These are phyloP conservation scores for Ogataea salicorniae DNA, from an alignment of 805 yeast genomes.

Conservation along the genomic window DNA sequence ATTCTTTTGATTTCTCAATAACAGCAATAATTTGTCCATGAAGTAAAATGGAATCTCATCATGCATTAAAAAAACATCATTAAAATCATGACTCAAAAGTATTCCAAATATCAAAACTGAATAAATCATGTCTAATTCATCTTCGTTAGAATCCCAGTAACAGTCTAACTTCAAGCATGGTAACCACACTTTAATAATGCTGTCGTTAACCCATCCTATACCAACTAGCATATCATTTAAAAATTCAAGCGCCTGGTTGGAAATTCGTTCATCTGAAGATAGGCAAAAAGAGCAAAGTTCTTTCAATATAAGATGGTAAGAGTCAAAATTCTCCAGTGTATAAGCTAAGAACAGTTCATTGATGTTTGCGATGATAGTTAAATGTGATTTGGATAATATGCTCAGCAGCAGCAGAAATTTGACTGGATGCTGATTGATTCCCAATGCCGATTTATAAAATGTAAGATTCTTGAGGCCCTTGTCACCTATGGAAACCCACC, in stretches of 20 bases:
- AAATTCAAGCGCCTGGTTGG: slow-evolving; percentile 5
- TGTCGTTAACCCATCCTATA: slow-evolving; percentile 8
- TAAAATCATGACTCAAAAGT: slow-evolving; percentile 2
- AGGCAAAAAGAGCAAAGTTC: slow-evolving; percentile 11
- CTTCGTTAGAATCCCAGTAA: slow-evolving; percentile 2
- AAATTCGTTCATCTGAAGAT: slow-evolving; percentile 1
- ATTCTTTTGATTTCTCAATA: slow-evolving; percentile 2
- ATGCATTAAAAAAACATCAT: background rate
- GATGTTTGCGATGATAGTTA: background rate
- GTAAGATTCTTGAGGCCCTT: slow-evolving; percentile 3
- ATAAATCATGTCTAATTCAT: slow-evolving; percentile 9
- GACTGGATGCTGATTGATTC: slow-evolving; percentile 4
- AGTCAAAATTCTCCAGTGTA: slow-evolving; percentile 9
- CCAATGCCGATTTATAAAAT: slow-evolving; percentile 5
- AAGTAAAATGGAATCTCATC: slow-evolving; percentile 1
- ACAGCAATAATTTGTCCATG: slow-evolving; percentile 1
- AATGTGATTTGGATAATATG: background rate
- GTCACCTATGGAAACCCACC: slow-evolving; percentile 8
- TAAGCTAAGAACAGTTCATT: slow-evolving; percentile 13
- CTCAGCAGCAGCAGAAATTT: slow-evolving; percentile 6
- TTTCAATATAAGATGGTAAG: slow-evolving; percentile 1
- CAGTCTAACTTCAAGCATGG: slow-evolving; percentile 1
- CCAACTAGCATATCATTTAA: slow-evolving; percentile 14
- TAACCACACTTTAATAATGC: slow-evolving; percentile 6
- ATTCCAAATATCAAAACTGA: slow-evolving; percentile 11